Base-by-base conservation (phyloP, 2,329 filamentous ascomycete species). In the Ceratocystis huliohia region DNA sequence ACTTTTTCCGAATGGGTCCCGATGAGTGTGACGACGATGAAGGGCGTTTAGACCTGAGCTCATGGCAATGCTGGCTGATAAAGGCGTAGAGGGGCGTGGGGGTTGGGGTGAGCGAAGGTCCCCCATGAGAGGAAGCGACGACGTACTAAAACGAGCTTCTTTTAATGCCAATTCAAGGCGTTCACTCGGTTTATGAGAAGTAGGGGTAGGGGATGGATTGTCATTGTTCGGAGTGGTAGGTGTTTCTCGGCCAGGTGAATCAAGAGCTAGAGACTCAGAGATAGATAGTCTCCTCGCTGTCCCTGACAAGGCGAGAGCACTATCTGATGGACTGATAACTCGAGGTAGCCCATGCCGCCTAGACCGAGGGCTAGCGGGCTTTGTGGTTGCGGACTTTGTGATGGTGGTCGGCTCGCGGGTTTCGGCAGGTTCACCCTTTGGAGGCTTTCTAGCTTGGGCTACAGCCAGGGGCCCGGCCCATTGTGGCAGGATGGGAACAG, bases 401-500 rank as follows among this genome's bases (percentile, higher is more conserved):
- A 68, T 65, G 8, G 61, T 30, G 79, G 76, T 53, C 88, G 78
- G 74, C 84, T 86, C 56, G 72, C 71, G 70, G 76, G 77, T 72
- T 74, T 74, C 64, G 71, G 73, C 22, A 70, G 69, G 45, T 81
- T 76, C 71, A 82, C 82, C 69, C 88, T 57, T 64, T 28, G 67
- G 82, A 20, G 88, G 88, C 74, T 89, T 90, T 68, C 89, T 82
- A 59, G 89, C 88, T 76, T 94, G 89, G 20, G 89, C 88, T 72
- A 94, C 85, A 59, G 89, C 90, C 65, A 94, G 79, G 17, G 89
- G 89, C 0, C 89, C 89, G 41, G 88, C 89, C 82, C 88, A 89
- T 73, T 81, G 82, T n/a, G 89, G 87, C 20, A 94, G 80, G 70
- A 88, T 81, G 13, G 89, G 90, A 44, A 89, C 80, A 13, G 86